Base-by-base conservation (phyloP, 352 stramenopile species). In the Albugo candida region DNA sequence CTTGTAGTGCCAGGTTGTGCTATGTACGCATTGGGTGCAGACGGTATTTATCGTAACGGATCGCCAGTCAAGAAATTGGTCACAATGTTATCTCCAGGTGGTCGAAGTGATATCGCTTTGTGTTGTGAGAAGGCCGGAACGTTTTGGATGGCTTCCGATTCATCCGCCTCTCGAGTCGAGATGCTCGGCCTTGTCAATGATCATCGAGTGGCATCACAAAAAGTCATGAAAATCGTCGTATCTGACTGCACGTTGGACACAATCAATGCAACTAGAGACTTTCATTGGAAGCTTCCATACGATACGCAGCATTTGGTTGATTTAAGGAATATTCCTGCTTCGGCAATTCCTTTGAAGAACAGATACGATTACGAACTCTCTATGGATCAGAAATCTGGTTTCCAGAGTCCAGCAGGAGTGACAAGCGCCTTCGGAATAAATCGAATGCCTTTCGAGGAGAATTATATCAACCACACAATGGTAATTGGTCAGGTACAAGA, bases 321-420 rank as follows among this genome's bases (percentile, higher is more conserved):
- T 31, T 31, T 31, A 31, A 31, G 24, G 24, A 31, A 3, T 10
- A 31, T 31, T 8, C 24, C 24, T 8, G 24, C 24, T 31, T 31
- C 24, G 8, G 3, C 24, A 3, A 62, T 71, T 16, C 44, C 53
- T 1, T 36, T 54, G 6, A 41, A 40, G 39, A 78, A 68, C 58
- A 64, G 60, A 49, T 84, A 83, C 63, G 55, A 60, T 31, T 82
- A 81, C 48, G 71, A 82, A 49, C 83, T 84, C 54, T 81, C 71
- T 0, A 61, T 83, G 3, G 43, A 48, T 17, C 27, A 24, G 4
- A 54, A 46, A 14, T 53, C 57, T 5, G 54, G 34, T 5, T 63
- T 74, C 40, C 24, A 8, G 8, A 3, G 24, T n/a, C n/a, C 24
- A 31, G 8, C 3, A 31, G 24, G 24, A 31, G 24, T 31, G 8